A percentile compares a stretch with the other conserved stretches of the same genome.
Evolutionary conservation across 345 rosid genomes (phyloP).

Genomic region (Psidium friedrichsthalianum): DNA sequence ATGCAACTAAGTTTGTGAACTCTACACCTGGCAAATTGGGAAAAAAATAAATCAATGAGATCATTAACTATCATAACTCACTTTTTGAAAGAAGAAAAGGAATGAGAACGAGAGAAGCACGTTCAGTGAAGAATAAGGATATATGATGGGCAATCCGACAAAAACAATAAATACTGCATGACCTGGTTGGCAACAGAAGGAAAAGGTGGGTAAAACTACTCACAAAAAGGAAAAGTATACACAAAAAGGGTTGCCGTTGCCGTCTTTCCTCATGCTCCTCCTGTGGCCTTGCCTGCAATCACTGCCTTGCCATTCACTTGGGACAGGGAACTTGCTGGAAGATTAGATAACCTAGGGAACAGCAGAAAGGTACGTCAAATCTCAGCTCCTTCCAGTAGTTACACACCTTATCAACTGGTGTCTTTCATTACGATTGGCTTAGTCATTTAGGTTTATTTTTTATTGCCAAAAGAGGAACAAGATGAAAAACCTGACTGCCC

Average conservation of each 20-base stretch:
- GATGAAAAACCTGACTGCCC: slow-evolving; percentile 52
- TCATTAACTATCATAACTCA: not conserved
- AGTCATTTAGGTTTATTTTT: not conserved
- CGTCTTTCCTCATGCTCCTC: slow-evolving; percentile 23
- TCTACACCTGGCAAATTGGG: slow-evolving; percentile 44
- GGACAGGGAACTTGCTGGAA: slow-evolving; percentile 30
- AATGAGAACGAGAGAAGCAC: not conserved
- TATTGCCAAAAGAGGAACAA: not conserved
- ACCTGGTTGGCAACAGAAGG: not conserved
- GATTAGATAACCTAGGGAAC: slow-evolving; percentile 47
- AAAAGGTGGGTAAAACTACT: not conserved
- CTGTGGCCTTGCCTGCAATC: slow-evolving; percentile 55
- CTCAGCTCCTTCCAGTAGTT: not conserved
- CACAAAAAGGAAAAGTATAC: slow-evolving; percentile 26
- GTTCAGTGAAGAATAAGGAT: not conserved
- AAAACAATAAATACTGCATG: not conserved
- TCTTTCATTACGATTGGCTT: not conserved
- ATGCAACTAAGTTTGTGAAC: slow-evolving; percentile 25
- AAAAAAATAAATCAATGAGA: not conserved
- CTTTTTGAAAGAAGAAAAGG: not conserved
- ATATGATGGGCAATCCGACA: not conserved
- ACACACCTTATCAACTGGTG: not conserved
- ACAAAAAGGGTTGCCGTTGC: not conserved
- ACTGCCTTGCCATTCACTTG: slow-evolving; percentile 39
- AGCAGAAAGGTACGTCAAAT: not conserved